Evolutionary conservation across 1,284 basidiomycete genomes (phyloP).

Genomic region (Rhodofomes roseus): DNA sequence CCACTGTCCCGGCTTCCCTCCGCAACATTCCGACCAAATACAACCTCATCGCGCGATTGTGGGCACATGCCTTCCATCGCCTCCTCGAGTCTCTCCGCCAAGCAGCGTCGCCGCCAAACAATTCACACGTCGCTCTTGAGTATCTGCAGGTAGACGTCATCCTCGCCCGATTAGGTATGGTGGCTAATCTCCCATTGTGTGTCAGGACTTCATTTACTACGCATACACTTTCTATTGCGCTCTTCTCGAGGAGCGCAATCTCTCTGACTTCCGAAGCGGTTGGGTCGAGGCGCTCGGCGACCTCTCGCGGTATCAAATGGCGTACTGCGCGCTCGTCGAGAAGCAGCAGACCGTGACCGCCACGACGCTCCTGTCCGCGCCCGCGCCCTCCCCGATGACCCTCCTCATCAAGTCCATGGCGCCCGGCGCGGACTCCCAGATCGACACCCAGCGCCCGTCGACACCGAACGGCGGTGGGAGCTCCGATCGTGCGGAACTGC

Average conservation of each 20-base stretch:
- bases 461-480: slow-evolving; percentile 28
- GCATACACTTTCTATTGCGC: slow-evolving; percentile 93
- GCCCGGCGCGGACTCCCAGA: slow-evolving; percentile 18
- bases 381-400: slow-evolving; percentile 21
- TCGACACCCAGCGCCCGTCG: slow-evolving; percentile 18
- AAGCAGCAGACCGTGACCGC: slow-evolving; percentile 33
- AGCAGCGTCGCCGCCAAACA: slow-evolving; percentile 75
- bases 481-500: slow-evolving; percentile 36
- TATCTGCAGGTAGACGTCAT: slow-evolving; percentile 28
- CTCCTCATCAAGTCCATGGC: neutral
- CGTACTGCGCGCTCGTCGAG: slow-evolving; percentile 74
- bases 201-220: slow-evolving; percentile 82
- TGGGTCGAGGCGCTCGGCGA: slow-evolving; percentile 98
- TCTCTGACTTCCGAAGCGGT: slow-evolving; percentile 69
- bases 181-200: neutral
- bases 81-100: slow-evolving; percentile 88
- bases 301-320: slow-evolving; percentile 92
- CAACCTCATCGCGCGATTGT: slow-evolving; percentile 91
- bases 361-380: slow-evolving; percentile 36
- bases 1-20: slow-evolving; percentile 82
- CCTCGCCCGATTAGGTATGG: neutral
- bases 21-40: slow-evolving; percentile 90
- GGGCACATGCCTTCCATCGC: slow-evolving; percentile 89
- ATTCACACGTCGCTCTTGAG: slow-evolving; percentile 52
- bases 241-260: slow-evolving; percentile 79